These are phyloP conservation scores for Pseudomassariella vexata DNA, from an alignment of 2,329 filamentous ascomycete genomes.

Conservation along the genomic window DNA sequence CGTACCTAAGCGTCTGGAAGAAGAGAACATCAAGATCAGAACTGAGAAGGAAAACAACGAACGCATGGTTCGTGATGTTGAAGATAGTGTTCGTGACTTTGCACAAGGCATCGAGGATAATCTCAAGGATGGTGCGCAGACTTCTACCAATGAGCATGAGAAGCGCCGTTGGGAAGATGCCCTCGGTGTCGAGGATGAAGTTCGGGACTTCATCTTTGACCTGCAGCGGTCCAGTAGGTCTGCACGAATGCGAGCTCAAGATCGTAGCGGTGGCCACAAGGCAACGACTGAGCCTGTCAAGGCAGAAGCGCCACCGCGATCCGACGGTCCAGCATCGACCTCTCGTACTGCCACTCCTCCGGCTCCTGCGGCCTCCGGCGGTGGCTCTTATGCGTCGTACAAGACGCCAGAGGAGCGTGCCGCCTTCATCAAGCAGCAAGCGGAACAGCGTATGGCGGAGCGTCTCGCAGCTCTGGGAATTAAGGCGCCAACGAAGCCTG, in stretches of 20 bases:
- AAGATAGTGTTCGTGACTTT: constrained; percentile 91
- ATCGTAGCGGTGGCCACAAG: constrained; percentile 38
- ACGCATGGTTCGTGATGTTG: constrained; percentile 92
- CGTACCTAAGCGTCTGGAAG: constrained; percentile 79
- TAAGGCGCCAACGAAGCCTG: constrained; percentile 71
- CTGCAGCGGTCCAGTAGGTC: constrained; percentile 81
- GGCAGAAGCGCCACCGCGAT: constrained; percentile 39
- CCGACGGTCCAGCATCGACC: constrained; percentile 48
- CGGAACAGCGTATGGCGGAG: constrained; percentile 94
- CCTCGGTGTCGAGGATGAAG: constrained; percentile 91
- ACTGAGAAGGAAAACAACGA: constrained; percentile 92
- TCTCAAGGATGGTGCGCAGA: constrained; percentile 74
- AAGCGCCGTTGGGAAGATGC: constrained; percentile 92
- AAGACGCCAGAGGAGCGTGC: constrained; percentile 90
- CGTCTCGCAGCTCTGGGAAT: constrained; percentile 89
- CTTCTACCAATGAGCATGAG: constrained; percentile 80
- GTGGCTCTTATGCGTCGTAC: constrained; percentile 73
- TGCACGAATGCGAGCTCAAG: constrained; percentile 59
- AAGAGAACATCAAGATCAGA: constrained; percentile 75
- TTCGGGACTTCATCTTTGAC: constrained; percentile 97
- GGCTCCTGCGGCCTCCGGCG: constrained; percentile 40
- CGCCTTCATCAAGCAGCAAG: constrained; percentile 94
- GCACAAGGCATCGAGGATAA: constrained; percentile 77
- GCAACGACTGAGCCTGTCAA: constrained; percentile 37
- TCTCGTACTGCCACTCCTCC: constrained; percentile 48